Percentiles rank a stretch among this genome's conserved stretches.
These are phyloP conservation scores for Gracilaria caudata DNA, from an alignment of 23 red algal genomes.

Conservation along the genomic window DNA sequence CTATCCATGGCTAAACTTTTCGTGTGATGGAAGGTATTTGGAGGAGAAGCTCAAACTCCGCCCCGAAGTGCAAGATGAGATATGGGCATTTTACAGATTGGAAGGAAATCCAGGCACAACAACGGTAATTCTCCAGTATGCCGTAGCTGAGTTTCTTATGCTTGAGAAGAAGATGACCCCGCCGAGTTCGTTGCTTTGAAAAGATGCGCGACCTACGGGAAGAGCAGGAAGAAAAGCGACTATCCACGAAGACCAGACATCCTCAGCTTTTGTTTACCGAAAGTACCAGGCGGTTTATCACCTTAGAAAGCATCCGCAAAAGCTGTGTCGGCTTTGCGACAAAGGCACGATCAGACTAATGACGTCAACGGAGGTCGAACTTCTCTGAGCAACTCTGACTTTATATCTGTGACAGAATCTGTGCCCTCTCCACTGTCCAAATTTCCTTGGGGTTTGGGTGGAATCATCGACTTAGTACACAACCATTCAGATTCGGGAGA, in stretches of 20 bases:
- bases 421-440: no score
- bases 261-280: background rate
- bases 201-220: background rate
- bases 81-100: background rate
- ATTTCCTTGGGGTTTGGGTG: no score
- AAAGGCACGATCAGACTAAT: background rate
- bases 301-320: background rate
- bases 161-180: background rate
- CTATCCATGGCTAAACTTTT: background rate
- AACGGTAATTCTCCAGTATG: background rate
- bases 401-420: no score
- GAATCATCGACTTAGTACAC: no score
- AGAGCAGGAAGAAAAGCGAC: background rate
- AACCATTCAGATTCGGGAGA: no score
- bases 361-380: no score
- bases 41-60: background rate
- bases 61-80: background rate
- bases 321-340: background rate
- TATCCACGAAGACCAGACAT: background rate
- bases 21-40: background rate
- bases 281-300: background rate
- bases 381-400: no score
- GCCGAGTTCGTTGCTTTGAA: background rate
- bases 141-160: background rate
- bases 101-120: background rate